Percentiles rank a stretch among this genome's conserved stretches.
These are phyloP conservation scores for Tolypocladium tropicale DNA, from an alignment of 2,329 filamentous ascomycete genomes.

Conservation along the genomic window DNA sequence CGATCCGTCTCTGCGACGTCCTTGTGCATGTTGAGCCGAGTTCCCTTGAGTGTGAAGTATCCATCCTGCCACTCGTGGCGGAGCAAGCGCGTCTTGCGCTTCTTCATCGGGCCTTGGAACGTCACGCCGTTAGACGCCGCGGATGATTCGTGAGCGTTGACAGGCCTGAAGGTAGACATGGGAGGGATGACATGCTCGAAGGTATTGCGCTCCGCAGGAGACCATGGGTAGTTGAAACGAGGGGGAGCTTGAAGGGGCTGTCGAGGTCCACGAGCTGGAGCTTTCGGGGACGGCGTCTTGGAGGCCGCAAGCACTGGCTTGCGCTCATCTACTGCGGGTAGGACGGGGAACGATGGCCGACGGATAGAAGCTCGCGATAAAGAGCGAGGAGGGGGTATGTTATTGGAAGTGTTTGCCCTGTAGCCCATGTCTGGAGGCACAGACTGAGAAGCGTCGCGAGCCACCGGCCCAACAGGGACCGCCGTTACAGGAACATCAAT, in stretches of 20 bases:
- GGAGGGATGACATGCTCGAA: constrained; percentile 37
- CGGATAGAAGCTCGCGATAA: constrained; percentile 47
- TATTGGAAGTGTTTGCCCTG: constrained; percentile 31
- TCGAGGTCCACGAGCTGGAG: constrained; percentile 21
- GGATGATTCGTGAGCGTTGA: constrained; percentile 14
- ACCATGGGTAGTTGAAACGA: constrained; percentile 46
- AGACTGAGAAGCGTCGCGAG: constrained; percentile 75
- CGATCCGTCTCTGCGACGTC: constrained; percentile 39
- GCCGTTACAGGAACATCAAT: constrained; percentile 79
- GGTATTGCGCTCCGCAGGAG: constrained; percentile 32
- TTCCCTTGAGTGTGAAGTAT: constrained; percentile 77
- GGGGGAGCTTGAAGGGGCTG: constrained; percentile 41
- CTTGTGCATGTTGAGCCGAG: constrained; percentile 66
- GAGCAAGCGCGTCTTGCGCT: constrained; percentile 79
- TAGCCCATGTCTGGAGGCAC: constrained; percentile 92
- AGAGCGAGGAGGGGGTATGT: constrained; percentile 29
- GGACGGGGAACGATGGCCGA: constrained; percentile 56
- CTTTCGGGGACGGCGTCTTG: constrained; percentile 23
- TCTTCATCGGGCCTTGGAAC: constrained; percentile 86
- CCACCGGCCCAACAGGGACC: constrained; percentile 58
- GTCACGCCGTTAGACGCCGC: constrained; percentile 42
- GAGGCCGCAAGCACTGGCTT: constrained; percentile 29
- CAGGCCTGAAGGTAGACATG: constrained; percentile 12
- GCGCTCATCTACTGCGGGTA: constrained; percentile 62
- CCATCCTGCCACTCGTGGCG: constrained; percentile 91